Evolutionary conservation across 495 filamentous ascomycete species (phyloP).

Genomic region (Neurospora cerealis): DNA sequence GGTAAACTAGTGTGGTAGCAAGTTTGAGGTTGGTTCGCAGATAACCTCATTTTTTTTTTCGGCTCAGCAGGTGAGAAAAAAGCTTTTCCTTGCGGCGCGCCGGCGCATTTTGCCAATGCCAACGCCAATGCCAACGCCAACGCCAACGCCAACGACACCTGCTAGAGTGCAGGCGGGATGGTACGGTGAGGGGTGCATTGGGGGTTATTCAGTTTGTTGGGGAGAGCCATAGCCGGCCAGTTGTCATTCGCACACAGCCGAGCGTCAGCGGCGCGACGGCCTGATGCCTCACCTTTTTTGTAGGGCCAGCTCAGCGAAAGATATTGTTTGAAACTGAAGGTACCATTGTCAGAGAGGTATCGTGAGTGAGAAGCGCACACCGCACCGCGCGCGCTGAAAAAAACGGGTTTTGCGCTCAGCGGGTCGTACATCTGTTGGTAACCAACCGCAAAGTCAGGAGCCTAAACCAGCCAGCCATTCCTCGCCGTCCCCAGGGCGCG

Average conservation of each 20-base stretch:
- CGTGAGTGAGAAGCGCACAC: not conserved
- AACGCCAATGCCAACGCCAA: not conserved
- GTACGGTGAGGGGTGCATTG: not conserved
- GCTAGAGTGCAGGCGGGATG: not conserved
- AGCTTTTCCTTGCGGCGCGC: not conserved
- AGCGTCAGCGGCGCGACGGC: not conserved
- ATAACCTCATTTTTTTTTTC: not conserved
- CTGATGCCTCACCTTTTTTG: not conserved
- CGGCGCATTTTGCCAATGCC: not conserved
- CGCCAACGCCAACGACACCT: not conserved
- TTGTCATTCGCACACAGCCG: not conserved
- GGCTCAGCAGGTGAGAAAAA: not conserved
- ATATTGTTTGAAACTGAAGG: not conserved
- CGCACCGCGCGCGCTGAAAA: not conserved
- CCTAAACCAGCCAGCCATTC: not conserved
- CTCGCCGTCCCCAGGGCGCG: not conserved
- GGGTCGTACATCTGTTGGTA: not conserved
- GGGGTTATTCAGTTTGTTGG: not conserved
- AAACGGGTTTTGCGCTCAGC: not conserved
- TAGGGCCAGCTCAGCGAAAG: not conserved
- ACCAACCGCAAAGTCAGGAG: not conserved
- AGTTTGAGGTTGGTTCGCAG: not conserved
- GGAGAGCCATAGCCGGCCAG: not conserved
- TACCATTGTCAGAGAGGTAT: not conserved
- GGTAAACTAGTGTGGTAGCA: not conserved